These are phyloP conservation scores for Geopyxis carbonaria DNA, from an alignment of 495 filamentous ascomycete species.

Conservation along the genomic window DNA sequence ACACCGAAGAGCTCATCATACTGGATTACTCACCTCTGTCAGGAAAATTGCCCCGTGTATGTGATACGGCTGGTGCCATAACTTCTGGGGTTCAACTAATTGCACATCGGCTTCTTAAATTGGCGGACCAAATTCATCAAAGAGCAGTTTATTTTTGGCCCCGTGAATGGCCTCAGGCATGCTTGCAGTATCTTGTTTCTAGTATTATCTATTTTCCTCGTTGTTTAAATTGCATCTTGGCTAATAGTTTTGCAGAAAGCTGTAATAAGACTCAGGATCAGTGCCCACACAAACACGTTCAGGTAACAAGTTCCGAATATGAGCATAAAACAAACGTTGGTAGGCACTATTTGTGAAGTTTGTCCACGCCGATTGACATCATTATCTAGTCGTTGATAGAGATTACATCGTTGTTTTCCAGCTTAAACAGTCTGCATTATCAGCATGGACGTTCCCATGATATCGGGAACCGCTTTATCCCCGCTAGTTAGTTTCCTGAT, in stretches of 20 bases:
- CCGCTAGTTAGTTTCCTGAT: not conserved
- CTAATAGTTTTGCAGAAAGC: not conserved
- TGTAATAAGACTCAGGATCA: no score
- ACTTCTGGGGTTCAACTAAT: not conserved
- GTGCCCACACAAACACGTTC: not conserved
- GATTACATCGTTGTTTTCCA: not conserved
- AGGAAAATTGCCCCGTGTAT: not conserved
- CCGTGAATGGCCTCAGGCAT: not conserved
- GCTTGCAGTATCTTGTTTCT: no score
- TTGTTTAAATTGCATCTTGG: not conserved
- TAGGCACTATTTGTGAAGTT: not conserved
- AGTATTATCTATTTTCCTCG: no score
- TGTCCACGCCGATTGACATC: not conserved
- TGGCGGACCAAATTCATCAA: not conserved
- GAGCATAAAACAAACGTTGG: not conserved
- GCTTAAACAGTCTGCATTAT: not conserved
- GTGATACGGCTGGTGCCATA: not conserved
- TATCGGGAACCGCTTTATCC: not conserved
- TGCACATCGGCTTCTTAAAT: no score
- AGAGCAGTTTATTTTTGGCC: not conserved
- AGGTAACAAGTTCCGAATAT: not conserved
- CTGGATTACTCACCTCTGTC: conserved; percentile 1
- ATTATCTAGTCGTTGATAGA: not conserved
- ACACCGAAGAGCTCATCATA: not conserved
- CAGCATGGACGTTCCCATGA: not conserved